These are phyloP conservation scores for Chrysosporium keratinophilum DNA, from an alignment of 2,329 filamentous ascomycete species.

Conservation along the genomic window DNA sequence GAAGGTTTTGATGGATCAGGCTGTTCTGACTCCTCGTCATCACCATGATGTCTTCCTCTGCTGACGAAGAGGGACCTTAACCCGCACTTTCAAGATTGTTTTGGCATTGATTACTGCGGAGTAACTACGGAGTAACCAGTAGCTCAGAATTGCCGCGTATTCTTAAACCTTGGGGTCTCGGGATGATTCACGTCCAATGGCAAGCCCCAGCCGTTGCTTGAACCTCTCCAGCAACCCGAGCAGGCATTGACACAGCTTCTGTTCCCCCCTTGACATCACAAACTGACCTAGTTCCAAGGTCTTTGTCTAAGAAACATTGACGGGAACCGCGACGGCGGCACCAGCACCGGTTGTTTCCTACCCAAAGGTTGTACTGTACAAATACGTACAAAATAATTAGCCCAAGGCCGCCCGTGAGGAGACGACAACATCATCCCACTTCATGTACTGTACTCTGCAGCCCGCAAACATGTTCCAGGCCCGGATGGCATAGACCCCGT, in stretches of 20 bases:
- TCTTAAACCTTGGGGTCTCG: neutral
- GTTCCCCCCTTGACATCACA: too few relatives aligned
- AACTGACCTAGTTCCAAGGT: too few relatives aligned
- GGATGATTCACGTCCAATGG: neutral
- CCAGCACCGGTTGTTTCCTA: neutral
- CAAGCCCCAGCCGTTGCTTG: too few relatives aligned
- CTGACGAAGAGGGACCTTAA: neutral
- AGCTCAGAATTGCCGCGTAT: too few relatives aligned
- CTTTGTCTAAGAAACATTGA: neutral
- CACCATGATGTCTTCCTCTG: neutral
- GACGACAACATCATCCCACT: neutral
- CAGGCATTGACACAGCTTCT: neutral
- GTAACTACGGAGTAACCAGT: neutral
- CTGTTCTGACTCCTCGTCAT: neutral
- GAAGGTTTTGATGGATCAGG: neutral
- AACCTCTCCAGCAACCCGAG: too few relatives aligned
- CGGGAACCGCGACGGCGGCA: neutral
- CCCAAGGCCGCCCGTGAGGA: too few relatives aligned
- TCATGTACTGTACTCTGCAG: neutral
- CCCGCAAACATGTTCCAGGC: constrained; percentile 4
- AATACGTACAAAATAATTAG: neutral
- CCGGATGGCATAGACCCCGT: constrained; percentile 8
- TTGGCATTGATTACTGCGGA: neutral
- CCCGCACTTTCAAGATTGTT: neutral
- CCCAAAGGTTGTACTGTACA: constrained; percentile 1